Conservation (phyloP, 2,329 filamentous ascomycete genomes). For the Verticillium longisporum region DNA sequence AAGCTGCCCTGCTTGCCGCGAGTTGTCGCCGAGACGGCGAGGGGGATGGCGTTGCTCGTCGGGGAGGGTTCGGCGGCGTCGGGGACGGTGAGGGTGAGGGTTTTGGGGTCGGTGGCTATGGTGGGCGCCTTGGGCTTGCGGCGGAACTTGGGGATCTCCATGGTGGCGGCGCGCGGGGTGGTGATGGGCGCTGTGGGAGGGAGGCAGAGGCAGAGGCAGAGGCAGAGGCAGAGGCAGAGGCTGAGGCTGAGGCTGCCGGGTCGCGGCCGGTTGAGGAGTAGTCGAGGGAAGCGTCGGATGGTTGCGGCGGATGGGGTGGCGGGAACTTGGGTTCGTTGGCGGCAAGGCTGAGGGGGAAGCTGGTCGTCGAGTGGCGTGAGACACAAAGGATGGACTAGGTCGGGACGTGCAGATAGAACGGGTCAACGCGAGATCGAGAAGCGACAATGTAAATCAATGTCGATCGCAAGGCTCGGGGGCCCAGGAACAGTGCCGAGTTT, state of each 20-base stretch:
- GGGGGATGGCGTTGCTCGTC: constrained; percentile 17
- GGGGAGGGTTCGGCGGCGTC: constrained; percentile 16
- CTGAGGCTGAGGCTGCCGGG: no score
- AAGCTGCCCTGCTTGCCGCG: constrained; percentile 15
- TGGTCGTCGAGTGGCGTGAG: not conserved
- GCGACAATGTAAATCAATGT: not conserved
- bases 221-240: no score
- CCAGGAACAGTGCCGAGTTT: not conserved
- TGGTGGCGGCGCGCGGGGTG: not conserved
- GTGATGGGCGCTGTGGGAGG: not conserved
- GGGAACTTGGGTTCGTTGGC: not conserved
- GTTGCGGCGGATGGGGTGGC: not conserved
- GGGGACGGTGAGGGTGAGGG: constrained; percentile 5
- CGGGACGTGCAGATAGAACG: not conserved
- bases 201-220: no score
- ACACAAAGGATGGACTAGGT: not conserved
- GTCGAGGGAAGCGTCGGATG: not conserved
- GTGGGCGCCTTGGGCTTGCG: constrained; percentile 36
- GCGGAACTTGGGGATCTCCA: constrained; percentile 22
- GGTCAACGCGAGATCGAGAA: not conserved
- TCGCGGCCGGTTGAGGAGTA: not conserved
- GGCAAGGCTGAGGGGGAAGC: not conserved
- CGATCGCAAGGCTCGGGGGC: not conserved
- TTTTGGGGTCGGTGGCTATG: constrained; percentile 31
- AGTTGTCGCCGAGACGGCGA: constrained; percentile 5